Evolutionary conservation across 495 filamentous ascomycete genomes (phyloP).

Genomic region (Lasiosphaeria hispida): DNA sequence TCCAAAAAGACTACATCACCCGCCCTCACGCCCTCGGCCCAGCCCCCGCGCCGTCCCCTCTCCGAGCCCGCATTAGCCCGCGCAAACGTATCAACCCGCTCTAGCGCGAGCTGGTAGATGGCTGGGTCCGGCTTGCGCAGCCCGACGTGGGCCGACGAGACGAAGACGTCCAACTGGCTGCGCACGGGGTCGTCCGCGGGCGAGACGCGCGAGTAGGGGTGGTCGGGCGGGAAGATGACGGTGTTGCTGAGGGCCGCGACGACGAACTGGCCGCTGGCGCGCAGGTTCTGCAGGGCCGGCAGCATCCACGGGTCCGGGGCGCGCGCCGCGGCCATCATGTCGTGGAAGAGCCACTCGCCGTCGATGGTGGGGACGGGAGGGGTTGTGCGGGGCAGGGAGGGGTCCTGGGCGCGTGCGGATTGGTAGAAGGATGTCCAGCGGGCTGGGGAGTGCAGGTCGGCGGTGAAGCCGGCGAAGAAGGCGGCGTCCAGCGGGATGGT

Average conservation of each 20-base stretch:
- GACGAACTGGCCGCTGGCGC: constrained; percentile 61
- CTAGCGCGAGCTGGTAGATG: constrained; percentile 74
- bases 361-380: constrained; percentile 73
- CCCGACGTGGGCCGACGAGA: constrained; percentile 81
- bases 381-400: constrained; percentile 31
- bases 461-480: constrained; percentile 76
- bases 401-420: constrained; percentile 36
- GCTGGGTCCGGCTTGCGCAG: constrained; percentile 80
- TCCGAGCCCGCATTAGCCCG: constrained; percentile 38
- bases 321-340: constrained; percentile 80
- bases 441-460: constrained; percentile 62
- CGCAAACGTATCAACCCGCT: constrained; percentile 60
- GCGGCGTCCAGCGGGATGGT: constrained; percentile 65
- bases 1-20: constrained; percentile 84
- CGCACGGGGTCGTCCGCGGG: constrained; percentile 48
- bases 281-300: constrained; percentile 72
- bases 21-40: constrained; percentile 53
- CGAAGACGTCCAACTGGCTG: constrained; percentile 74
- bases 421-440: constrained; percentile 61
- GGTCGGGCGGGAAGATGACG: constrained; percentile 69
- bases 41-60: constrained; percentile 42
- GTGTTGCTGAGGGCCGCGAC: constrained; percentile 88
- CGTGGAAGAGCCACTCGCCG: constrained; percentile 79
- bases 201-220: constrained; percentile 48
- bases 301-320: constrained; percentile 81